Evolutionary conservation across 768 basidiomycete species (phyloP), one percentile per base, ranked within the genome.

Genomic region (Pleurotus pulmonarius): DNA sequence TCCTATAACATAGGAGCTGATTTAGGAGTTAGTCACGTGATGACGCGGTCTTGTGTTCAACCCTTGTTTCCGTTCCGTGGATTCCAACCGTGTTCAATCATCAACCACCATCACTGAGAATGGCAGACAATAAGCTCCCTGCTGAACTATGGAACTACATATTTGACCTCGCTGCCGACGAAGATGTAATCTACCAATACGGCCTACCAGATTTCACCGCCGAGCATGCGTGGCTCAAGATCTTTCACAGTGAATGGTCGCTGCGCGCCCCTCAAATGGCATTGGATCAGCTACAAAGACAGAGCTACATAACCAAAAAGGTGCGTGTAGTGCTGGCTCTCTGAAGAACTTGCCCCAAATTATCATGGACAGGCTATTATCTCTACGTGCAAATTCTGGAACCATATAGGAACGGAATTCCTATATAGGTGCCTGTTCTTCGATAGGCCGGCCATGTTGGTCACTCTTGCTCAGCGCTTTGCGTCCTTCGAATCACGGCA

Each of bases 381-480:
- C 59, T 69, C 78, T 2, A 88, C 88, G 0, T 90, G 87, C 65
- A 80, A 75, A 59, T 75, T 74, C 5, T 90, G 86, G 86, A 78
- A 81, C 26, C 70, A 69, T 44, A 67, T 88, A 3, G 88, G 82
- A 16, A 73, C 80, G 9, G 86, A 90, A 64, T 81, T 85, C 46
- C 75, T 90, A 60, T 89, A 85, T 65, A 80, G 83, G 6, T 87
- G 76, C 62, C 73, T 92, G 29, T 87, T 86, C 72, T 82, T 91
- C 66, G 79, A 81, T 59, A 74, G 83, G 43, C 83, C 86, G 5
- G 63, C 71, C 12, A 82, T 83, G 51, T 68, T 91, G 3, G 70
- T 80, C 20, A 69, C 73, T 0, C 73, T 89, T 6, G 75, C 7
- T 72, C 77, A 55, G 29, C 55, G 58, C 1, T 65, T 79, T 0